These are phyloP conservation scores for Fusarium globosum DNA, from an alignment of 2,329 filamentous ascomycete genomes.

Conservation along the genomic window DNA sequence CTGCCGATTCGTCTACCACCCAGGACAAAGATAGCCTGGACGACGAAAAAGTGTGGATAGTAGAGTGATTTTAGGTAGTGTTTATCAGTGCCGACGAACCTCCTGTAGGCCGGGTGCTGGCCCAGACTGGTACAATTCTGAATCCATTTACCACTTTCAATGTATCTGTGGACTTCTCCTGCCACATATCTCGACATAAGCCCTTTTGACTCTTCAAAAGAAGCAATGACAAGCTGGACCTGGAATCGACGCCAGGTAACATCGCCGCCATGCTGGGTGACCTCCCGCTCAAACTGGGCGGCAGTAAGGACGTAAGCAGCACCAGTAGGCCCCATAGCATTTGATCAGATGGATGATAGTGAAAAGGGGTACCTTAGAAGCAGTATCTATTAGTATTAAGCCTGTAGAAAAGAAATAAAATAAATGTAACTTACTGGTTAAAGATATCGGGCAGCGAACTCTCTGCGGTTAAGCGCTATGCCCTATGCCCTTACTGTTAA, in stretches of 20 bases:
- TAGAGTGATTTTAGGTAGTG: neutral
- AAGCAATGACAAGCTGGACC: rapidly evolving
- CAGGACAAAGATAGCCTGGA: neutral
- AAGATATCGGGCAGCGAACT: no score
- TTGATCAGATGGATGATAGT: rapidly evolving
- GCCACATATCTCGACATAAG: rapidly evolving
- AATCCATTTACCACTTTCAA: no score
- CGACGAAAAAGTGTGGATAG: neutral
- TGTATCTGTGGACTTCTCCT: neutral
- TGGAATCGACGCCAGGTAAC: neutral
- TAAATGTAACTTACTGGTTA: neutral
- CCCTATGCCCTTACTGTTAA: no score
- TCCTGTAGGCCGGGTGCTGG: no score
- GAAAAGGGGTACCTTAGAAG: neutral
- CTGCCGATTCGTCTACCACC: no score
- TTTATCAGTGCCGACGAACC: no score
- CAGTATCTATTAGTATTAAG: rapidly evolving
- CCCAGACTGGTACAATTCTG: no score
- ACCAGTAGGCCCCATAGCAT: neutral
- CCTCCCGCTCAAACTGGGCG: rapidly evolving
- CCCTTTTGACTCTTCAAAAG: neutral
- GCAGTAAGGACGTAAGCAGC: neutral
- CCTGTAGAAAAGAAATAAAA: rapidly evolving
- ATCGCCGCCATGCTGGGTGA: neutral
- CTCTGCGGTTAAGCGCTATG: no score